These are phyloP conservation scores for Phlyctochytrium planicorne DNA, from an alignment of 192 early-diverging fungal species.

Conservation along the genomic window DNA sequence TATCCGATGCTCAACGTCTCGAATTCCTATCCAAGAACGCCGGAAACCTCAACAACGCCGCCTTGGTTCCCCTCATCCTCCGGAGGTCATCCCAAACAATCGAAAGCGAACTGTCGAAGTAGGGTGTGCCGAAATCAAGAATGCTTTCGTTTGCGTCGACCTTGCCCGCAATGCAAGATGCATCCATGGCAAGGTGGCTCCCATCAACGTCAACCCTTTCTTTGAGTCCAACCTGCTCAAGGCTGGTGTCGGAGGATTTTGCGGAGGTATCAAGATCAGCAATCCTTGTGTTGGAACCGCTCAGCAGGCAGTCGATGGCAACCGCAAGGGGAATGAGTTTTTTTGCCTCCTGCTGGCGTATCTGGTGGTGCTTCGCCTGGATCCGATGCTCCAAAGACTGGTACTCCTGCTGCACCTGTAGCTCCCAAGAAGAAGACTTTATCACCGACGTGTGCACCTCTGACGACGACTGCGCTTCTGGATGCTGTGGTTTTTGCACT, in stretches of 20 bases:
- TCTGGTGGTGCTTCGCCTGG: neutral
- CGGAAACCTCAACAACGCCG: constrained; percentile 7
- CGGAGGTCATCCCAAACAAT: constrained; percentile 12
- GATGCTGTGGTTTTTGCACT: too few species aligned
- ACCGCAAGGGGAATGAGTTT: neutral
- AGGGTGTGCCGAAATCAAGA: constrained; percentile 14
- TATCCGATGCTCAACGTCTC: constrained; percentile 2
- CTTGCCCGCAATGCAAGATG: constrained; percentile 9
- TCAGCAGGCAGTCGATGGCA: neutral
- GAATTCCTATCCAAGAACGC: constrained; percentile 12
- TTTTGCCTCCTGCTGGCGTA: neutral
- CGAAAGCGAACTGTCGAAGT: constrained; percentile 13
- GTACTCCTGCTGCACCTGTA: neutral
- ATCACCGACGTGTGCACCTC: too few species aligned
- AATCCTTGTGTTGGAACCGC: constrained; percentile 16
- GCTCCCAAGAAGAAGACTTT: too few species aligned
- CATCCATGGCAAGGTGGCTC: constrained; percentile 12
- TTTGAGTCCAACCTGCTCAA: constrained; percentile 1
- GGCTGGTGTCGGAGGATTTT: constrained; percentile 14
- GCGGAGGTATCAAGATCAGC: neutral
- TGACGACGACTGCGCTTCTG: too few species aligned
- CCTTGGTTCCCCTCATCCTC: constrained; percentile 11
- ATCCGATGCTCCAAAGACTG: neutral
- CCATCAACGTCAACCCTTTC: constrained; percentile 18
- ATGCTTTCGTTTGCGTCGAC: constrained; percentile 22